phyloP scores from a whole-genome alignment of 163 green algal species.

The Coccomyxa subellipsoidea region DNA sequence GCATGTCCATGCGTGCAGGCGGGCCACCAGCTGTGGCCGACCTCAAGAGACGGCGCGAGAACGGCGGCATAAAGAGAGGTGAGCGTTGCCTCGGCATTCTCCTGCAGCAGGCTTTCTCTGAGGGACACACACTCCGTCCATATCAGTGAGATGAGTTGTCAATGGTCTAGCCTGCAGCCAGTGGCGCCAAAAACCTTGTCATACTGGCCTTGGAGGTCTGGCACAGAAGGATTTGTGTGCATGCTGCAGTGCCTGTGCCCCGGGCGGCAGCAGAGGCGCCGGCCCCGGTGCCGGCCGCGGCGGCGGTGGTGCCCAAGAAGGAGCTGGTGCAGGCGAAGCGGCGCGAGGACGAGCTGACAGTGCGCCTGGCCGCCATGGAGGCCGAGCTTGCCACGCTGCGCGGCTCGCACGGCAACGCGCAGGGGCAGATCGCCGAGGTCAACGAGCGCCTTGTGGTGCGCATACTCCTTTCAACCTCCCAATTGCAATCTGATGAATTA shows the following conservation, averaged over 20 bases:
- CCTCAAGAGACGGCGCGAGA: neutral
- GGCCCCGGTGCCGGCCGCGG: neutral
- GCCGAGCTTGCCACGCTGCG: neutral
- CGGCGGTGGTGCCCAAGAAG: neutral
- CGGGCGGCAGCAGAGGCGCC: neutral
- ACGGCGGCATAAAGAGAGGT: neutral
- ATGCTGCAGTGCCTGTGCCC: neutral
- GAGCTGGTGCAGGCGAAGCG: neutral
- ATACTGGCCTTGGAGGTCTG: neutral
- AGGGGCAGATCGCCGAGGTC: neutral
- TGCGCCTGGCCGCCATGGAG: neutral
- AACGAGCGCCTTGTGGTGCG: neutral
- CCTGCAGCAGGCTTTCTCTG: no score
- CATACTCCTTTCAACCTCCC: neutral
- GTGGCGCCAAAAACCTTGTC: neutral
- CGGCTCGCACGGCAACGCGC: neutral
- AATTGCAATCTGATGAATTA: no score
- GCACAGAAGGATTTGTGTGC: neutral
- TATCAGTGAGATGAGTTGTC: neutral
- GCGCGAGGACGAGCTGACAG: conserved; percentile 8
- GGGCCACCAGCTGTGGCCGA: neutral
- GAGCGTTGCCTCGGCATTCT: neutral
- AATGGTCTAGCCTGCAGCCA: neutral
- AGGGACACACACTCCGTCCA: no score
- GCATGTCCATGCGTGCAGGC: neutral